These are phyloP conservation scores for Chalciporus piperatus DNA, from an alignment of 768 basidiomycete genomes.

Conservation along the genomic window DNA sequence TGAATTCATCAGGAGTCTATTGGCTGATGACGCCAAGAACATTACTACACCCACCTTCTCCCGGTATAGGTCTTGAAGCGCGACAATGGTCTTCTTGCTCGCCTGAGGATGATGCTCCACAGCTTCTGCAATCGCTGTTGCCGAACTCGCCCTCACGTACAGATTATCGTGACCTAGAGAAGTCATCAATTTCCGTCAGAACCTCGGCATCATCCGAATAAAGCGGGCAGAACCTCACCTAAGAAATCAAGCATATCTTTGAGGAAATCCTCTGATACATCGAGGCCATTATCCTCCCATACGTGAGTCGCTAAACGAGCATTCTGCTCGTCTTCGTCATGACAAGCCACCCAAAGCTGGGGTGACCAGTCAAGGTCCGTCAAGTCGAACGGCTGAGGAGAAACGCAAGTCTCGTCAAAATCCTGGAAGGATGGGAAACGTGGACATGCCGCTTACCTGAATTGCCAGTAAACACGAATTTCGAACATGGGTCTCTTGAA, in stretches of 20 bases:
- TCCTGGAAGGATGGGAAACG: neutral
- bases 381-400: constrained; percentile 78
- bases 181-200: neutral
- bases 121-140: constrained; percentile 73
- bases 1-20: neutral
- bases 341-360: constrained; percentile 82
- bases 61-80: constrained; percentile 70
- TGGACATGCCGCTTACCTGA: constrained; percentile 50
- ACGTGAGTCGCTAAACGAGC: constrained; percentile 72
- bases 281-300: constrained; percentile 96
- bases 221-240: constrained; percentile 42
- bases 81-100: constrained; percentile 43
- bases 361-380: constrained; percentile 94
- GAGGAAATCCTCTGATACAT: constrained; percentile 68
- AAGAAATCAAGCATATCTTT: constrained; percentile 60
- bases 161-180: constrained; percentile 68
- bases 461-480: constrained; percentile 88
- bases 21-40: neutral
- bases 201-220: neutral
- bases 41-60: constrained; percentile 58
- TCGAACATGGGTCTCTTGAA: constrained; percentile 85
- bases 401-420: neutral
- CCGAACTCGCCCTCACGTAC: constrained; percentile 74
- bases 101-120: constrained; percentile 68
- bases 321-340: constrained; percentile 90